Evolutionary conservation across 2,329 filamentous ascomycete genomes (phyloP).

Genomic region (Diaporthe citriasiana): DNA sequence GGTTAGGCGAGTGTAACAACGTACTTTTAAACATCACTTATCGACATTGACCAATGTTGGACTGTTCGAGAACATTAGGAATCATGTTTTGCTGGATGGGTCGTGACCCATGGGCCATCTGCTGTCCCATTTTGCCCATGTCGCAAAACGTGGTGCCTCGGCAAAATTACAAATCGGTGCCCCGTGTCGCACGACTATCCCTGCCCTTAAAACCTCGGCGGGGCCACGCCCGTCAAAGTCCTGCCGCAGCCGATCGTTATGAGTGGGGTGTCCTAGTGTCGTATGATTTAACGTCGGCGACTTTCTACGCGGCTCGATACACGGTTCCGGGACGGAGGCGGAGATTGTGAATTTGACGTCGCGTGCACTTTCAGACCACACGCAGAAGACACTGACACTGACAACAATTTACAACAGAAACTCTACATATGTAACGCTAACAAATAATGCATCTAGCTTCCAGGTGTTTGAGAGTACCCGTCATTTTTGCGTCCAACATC

Average conservation of each 20-base stretch:
- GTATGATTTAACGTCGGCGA: neutral
- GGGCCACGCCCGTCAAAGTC: neutral
- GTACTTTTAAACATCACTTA: neutral
- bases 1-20: neutral
- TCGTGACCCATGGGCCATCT: neutral
- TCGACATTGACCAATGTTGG: neutral
- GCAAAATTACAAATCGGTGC: conserved; percentile 1
- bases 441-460: no score
- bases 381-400: neutral
- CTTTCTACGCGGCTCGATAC: conserved; percentile 6
- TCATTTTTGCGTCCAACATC: neutral
- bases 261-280: neutral
- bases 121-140: neutral
- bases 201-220: neutral
- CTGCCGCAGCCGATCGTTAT: neutral
- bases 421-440: neutral
- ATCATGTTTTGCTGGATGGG: neutral
- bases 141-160: conserved; percentile 1
- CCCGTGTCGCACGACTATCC: neutral
- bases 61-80: neutral
- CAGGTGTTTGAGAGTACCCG: neutral
- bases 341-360: neutral
- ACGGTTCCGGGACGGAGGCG: conserved; percentile 4
- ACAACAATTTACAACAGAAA: neutral
- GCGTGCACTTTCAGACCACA: neutral